Conservation (phyloP, 306 rosid genomes). For the Vigna radiata region DNA sequence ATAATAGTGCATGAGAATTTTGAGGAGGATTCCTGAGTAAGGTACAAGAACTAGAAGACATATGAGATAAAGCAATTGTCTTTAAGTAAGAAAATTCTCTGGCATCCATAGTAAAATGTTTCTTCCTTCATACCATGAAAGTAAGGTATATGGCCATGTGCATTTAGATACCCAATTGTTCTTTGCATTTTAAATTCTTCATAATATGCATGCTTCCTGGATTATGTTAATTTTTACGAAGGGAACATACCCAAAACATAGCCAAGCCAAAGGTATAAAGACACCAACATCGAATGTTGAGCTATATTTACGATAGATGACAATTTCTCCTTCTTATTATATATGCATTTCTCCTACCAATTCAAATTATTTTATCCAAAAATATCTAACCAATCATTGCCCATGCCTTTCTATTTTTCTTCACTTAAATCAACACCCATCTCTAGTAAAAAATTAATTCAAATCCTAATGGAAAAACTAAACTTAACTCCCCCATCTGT, state of each 20-base stretch:
- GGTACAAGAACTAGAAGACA: constrained; percentile 67
- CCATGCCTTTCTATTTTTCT: constrained; percentile 13
- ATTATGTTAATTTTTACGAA: constrained; percentile 20
- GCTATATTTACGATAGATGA: constrained; percentile 38
- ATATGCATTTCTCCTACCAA: neutral
- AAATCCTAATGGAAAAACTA: neutral
- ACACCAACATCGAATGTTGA: constrained; percentile 59
- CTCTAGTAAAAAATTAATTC: neutral
- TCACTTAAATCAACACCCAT: neutral
- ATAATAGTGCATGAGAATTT: constrained; percentile 51
- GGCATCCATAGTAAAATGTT: constrained; percentile 45
- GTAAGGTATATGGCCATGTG: constrained; percentile 62
- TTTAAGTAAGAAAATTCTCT: constrained; percentile 57
- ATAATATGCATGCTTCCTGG: constrained; percentile 47
- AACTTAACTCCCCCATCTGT: no score
- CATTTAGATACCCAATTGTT: constrained; percentile 49
- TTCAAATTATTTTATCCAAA: constrained; percentile 16
- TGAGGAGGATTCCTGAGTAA: constrained; percentile 70
- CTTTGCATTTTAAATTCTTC: constrained; percentile 34
- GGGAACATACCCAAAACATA: constrained; percentile 55
- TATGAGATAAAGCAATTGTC: constrained; percentile 53
- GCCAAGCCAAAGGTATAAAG: constrained; percentile 52
- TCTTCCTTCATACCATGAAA: constrained; percentile 56
- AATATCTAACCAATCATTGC: constrained; percentile 49
- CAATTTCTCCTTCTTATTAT: neutral